Conservation (phyloP, 129 eudicot species). For the Helianthus tuberosus region DNA sequence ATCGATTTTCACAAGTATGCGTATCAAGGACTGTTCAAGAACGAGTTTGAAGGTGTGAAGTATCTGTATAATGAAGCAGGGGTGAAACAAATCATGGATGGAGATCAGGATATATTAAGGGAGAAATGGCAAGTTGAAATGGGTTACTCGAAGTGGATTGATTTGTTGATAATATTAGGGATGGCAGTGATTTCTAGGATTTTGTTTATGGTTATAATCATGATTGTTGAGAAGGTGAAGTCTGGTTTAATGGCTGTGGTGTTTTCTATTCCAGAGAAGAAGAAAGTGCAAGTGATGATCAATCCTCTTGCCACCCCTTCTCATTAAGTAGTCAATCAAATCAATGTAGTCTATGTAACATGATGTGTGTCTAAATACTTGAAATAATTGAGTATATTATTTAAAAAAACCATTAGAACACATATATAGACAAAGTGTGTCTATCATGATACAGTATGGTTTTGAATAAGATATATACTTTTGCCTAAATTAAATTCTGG, state of each 20-base stretch:
- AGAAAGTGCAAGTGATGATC: constrained; percentile 2
- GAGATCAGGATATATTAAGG: constrained; percentile 40
- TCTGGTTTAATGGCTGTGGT: constrained; percentile 21
- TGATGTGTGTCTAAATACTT: neutral
- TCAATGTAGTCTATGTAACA: neutral
- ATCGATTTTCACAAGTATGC: constrained; percentile 51
- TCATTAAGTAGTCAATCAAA: constrained; percentile 2
- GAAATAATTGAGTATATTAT: neutral
- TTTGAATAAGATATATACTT: too few relatives aligned
- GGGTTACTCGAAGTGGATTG: constrained; percentile 69
- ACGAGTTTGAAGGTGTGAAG: constrained; percentile 47
- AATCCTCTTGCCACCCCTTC: constrained; percentile 14
- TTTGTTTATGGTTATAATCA: constrained; percentile 48
- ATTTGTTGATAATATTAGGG: constrained; percentile 51
- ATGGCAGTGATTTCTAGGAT: constrained; percentile 57
- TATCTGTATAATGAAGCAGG: constrained; percentile 10
- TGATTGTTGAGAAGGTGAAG: constrained; percentile 39
- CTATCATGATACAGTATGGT: too few relatives aligned
- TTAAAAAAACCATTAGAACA: too few relatives aligned
- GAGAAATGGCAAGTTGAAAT: constrained; percentile 56
- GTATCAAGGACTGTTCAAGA: constrained; percentile 52
- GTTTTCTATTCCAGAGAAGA: neutral
- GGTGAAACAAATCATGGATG: constrained; percentile 26
- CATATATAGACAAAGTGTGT: too few relatives aligned
- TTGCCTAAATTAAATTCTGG: too few relatives aligned